Evolutionary conservation across 106 monocot species (phyloP), one percentile per base, ranked within the genome.

Genomic region (Allium sativum): DNA sequence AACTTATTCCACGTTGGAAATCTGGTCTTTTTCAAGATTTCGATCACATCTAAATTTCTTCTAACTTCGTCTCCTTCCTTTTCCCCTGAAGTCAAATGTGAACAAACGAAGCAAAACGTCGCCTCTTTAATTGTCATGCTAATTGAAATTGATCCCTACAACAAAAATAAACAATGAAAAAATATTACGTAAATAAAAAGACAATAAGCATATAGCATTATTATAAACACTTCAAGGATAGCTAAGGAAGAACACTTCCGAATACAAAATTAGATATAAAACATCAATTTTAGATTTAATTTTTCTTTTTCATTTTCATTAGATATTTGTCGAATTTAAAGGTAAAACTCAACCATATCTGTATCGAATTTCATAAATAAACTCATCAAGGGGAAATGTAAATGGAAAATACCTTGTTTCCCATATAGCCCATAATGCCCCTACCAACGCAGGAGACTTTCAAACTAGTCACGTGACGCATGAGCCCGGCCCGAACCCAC

Each of bases 371-470:
- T n/a, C n/a, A n/a, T n/a, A n/a, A n/a, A n/a, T n/a, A n/a, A n/a
- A n/a, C n/a, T n/a, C n/a, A n/a, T n/a, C n/a, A n/a, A n/a, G n/a
- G 11, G 1, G 14, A 12, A 58, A 7, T 58, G 11, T 40, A 0
- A 12, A 18, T 1, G 3, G 17, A 45, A 7, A 18, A 9, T 11
- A 88, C 93, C 88, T 93, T 93, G 52, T 93, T 93, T 8, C 93
- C 85, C 82, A 93, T 80, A 78, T 93, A 93, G 16, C 93, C 93
- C 93, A 93, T 88, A 66, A 93, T 73, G 50, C 93, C 93, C 44
- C 85, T 67, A 4, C 89, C 82, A 6, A 93, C 88, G 61, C 82
- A 85, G 9, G 88, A 93, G 56, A 82, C 80, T 52, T 76, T 73
- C 31, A 93, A 45, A 55, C 75, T 62, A 16, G 59, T 66, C 56